Evolutionary conservation across 176 grass and related monocot species (phyloP), one percentile per base, ranked within the genome.

Genomic region (Saccharum spontaneum): DNA sequence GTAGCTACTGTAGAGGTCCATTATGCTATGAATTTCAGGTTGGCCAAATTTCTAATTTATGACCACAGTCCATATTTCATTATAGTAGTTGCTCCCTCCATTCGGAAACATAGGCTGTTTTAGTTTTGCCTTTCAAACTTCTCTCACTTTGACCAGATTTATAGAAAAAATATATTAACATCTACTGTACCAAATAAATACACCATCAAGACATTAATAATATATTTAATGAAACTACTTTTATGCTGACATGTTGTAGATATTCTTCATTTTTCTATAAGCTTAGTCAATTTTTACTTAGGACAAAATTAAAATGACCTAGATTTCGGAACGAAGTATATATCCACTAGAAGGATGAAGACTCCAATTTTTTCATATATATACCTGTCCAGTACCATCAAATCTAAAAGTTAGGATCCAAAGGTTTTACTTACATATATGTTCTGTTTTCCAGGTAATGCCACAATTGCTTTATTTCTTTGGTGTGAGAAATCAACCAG

Each of bases 11-110:
- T 79, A 92, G 90, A 87, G 91, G 89, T 23, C 86, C 96, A 70
- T 69, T 95, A 45, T 79, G 89, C 82, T 98, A 90, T 62, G 97
- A 98, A 88, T 98, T 98, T 86, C 97, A 98, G 96, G 97, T 96
- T 84, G 63, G 83, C 74, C 45, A 66, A 80, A 82, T 79, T 73
- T 81, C 13, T 54, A 55, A 38, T 46, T 30, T 20, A 30, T 14
- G 30, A 40, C 0, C n/a, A 20, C 65, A 69, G 17, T 72, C 17
- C 22, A 7, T 64, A 44, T 84, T 75, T 80, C 41, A 63, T 17
- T 63, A 26, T 68, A 82, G 48, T 79, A 70, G 26, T 52, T 82
- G 61, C 52, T 61, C 3, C 55, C 22, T 23, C 8, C 0, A 0
- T 61, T 11, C 3, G 1, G 18, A 24, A 26, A 62, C n/a, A 10